Evolutionary conservation across 345 rosid species (phyloP), one percentile per base, ranked within the genome.

Genomic region (Eucalyptus decipiens): DNA sequence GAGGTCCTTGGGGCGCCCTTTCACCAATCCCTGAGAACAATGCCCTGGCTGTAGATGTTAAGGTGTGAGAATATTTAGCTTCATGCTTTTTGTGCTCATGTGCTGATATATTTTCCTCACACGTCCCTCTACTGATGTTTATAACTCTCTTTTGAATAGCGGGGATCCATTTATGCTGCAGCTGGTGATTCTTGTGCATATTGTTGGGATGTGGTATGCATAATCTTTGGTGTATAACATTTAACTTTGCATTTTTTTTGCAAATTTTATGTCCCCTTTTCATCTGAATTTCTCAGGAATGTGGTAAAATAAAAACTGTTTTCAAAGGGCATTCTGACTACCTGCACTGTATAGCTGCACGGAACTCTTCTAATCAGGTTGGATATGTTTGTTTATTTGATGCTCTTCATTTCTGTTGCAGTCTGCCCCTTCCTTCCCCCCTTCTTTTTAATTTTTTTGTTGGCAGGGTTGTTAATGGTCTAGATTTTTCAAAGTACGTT

Each of bases 1-100:
- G 99, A 92, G 99, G 99, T 93, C 99, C 99, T 86, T 97, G 99
- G 99, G 97, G 95, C 87, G 94, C 99, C 89, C 96, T 96, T 89
- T 97, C 99, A 87, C 98, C 99, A 47, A 94, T 96, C 90, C 98
- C 99, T 2, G 99, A 98, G 92, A 95, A 93, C 89, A 97, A 96
- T 92, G 97, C 98, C 86, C 93, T 96, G 87, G 94, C 98, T 91
- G 93, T 92, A 92, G 97, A 96, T 89, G 89, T 92, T 88, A 93
- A 94, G 98, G 99, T 95, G 92, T 86, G 88, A 50, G 32, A 69
- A 56, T 16, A 76, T 85, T 32, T 32, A 47, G 43, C 83, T 43
- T 43, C 37, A n/a, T 40, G 26, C 67, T 86, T 88, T 45, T 42
- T 67, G 72, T 62, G 45, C 4, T 9, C 3, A 19, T 28, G 26